Percentiles rank a stretch among this genome's conserved stretches.
Conservation (phyloP, 2,329 filamentous ascomycete genomes). For the Polychaeton citri region DNA sequence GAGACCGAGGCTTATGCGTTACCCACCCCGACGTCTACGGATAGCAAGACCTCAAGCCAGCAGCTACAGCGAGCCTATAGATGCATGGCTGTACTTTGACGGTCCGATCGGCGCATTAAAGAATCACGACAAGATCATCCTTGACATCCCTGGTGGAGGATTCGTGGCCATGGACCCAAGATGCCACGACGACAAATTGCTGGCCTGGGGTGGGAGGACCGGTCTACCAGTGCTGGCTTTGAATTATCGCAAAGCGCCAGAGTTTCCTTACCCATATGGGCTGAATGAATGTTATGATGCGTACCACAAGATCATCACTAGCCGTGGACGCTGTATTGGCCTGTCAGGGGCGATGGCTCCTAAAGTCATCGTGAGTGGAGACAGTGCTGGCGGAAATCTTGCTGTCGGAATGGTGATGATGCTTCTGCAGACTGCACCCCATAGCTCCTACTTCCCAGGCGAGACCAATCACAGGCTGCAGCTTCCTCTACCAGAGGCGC, state of each 20-base stretch:
- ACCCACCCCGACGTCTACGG: constrained; percentile 67
- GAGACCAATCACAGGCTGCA: constrained; percentile 29
- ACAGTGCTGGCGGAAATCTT: constrained; percentile 73
- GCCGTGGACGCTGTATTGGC: constrained; percentile 61
- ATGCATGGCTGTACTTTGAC: constrained; percentile 89
- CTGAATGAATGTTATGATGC: constrained; percentile 81
- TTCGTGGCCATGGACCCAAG: constrained; percentile 97
- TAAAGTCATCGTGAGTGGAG: constrained; percentile 60
- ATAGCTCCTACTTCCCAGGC: constrained; percentile 9
- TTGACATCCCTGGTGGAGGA: constrained; percentile 87
- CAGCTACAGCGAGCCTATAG: constrained; percentile 69
- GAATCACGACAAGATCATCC: constrained; percentile 61
- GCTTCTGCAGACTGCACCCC: constrained; percentile 65
- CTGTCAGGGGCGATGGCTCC: constrained; percentile 53
- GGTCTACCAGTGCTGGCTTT: constrained; percentile 81
- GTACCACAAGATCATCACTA: constrained; percentile 60
- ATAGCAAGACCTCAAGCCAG: constrained; percentile 71
- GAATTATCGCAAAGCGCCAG: constrained; percentile 80
- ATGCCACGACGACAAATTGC: constrained; percentile 83
- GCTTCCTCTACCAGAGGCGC: constrained; percentile 62
- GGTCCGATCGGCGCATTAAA: constrained; percentile 67
- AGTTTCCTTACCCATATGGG: constrained; percentile 73
- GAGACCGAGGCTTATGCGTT: constrained; percentile 66
- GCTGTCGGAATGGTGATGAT: constrained; percentile 73
- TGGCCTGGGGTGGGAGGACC: constrained; percentile 81